These are phyloP conservation scores for Gastrolobium bilobum DNA, from an alignment of 306 rosid genomes.

Conservation along the genomic window DNA sequence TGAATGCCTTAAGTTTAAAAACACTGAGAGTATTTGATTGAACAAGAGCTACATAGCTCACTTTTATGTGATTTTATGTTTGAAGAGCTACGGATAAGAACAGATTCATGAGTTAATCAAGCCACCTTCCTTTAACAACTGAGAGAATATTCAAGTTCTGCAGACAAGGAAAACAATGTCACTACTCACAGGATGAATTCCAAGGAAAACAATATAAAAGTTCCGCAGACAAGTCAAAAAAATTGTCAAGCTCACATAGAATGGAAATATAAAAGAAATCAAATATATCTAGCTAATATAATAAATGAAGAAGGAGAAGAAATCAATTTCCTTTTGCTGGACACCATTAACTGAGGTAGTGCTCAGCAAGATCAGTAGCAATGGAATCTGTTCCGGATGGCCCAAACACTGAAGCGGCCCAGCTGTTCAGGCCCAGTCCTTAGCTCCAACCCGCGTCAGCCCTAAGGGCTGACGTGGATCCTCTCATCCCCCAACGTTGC, in stretches of 20 bases:
- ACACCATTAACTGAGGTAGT: conserved; percentile 53
- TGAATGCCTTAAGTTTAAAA: conserved; percentile 11
- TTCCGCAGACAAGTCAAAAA: conserved; percentile 55
- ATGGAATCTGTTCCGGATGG: no score
- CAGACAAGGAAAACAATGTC: conserved; percentile 47
- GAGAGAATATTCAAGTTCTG: conserved; percentile 67
- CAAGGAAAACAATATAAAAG: conserved; percentile 72
- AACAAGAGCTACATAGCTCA: conserved; percentile 1
- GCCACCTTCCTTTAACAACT: conserved; percentile 76
- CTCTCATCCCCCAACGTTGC: no score
- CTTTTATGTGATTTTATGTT: conserved; percentile 14
- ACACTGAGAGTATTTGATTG: background rate
- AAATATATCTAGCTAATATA: background rate
- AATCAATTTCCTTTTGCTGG: conserved; percentile 51
- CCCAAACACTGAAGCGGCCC: no score
- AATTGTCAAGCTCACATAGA: conserved; percentile 10
- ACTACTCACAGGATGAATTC: conserved; percentile 50
- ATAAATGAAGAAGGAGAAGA: conserved; percentile 23
- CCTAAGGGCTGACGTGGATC: no score
- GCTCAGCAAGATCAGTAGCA: conserved; percentile 48
- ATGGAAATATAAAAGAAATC: background rate
- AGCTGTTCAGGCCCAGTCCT: no score
- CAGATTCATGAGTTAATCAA: background rate
- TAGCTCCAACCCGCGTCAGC: no score
- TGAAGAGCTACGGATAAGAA: background rate